Evolutionary conservation across 2,329 filamentous ascomycete genomes (phyloP), one percentile per base, ranked within the genome.

Genomic region (Aspergillus ochraceoroseus): DNA sequence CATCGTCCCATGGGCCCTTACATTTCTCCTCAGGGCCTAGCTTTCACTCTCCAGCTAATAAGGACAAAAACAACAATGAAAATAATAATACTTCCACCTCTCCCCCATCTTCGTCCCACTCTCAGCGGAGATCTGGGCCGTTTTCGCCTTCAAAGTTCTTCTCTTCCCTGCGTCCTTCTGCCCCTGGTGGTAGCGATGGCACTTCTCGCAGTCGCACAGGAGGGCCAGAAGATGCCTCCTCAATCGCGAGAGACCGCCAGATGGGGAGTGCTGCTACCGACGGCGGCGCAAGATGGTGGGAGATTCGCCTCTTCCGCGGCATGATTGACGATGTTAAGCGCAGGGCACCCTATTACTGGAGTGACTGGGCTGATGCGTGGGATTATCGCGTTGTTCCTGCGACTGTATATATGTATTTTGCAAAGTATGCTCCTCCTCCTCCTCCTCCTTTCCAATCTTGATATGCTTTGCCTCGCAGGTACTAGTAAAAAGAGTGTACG

Each of bases 401-500:
- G 11, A 94, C 87, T 7, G 71, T 94, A 19, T 94, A 94, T 66
- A 94, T 94, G 85, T 94, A 92, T 70, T 94, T 94, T 74, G 87
- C 87, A 48, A 94, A 94, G 86, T 90, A 74, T 58, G 74, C 57
- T 38, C 13, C 20, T 12, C 20, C 42, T 30, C 22, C 6, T 34
- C 22, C 27, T 22, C 8, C 11, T 23, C 19, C 7, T 31, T 34
- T 29, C 12, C n/a, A 13, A 25, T 11, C 9, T 19, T 34, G 22
- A 19, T n/a, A n/a, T n/a, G n/a, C n/a, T n/a, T n/a, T n/a, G n/a
- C n/a, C n/a, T n/a, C n/a, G n/a, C n/a, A n/a, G n/a, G n/a, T n/a
- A n/a, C n/a, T n/a, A n/a, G n/a, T n/a, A n/a, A n/a, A n/a, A n/a
- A n/a, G n/a, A n/a, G n/a, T n/a, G n/a, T n/a, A n/a, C n/a, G n/a